Conservation (phyloP, 805 yeast genomes). For the Kodamaea hsintzibuensis region DNA sequence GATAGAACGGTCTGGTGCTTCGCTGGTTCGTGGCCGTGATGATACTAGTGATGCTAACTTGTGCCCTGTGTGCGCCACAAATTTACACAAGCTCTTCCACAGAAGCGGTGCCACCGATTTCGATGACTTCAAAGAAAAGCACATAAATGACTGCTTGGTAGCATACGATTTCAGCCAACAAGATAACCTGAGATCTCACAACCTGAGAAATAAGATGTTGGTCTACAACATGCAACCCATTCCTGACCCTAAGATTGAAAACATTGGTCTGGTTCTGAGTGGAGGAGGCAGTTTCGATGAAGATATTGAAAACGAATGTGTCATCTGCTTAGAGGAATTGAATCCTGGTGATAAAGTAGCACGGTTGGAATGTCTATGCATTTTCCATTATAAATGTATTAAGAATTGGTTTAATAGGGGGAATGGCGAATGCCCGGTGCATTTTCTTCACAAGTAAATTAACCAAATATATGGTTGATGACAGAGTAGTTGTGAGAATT, state of each 20-base stretch:
- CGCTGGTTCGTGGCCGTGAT: slow-evolving; percentile 16
- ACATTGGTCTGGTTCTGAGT: slow-evolving; percentile 15
- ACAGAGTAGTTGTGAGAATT: background rate
- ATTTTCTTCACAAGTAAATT: slow-evolving; percentile 41
- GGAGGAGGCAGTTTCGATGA: slow-evolving; percentile 23
- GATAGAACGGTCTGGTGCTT: slow-evolving; percentile 7
- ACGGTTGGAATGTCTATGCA: slow-evolving; percentile 89
- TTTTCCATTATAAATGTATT: slow-evolving; percentile 89
- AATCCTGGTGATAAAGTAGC: slow-evolving; percentile 87
- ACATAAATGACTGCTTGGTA: slow-evolving; percentile 72
- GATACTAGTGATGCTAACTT: slow-evolving; percentile 32
- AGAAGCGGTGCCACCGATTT: slow-evolving; percentile 22
- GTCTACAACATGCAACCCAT: slow-evolving; percentile 64
- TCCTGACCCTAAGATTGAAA: slow-evolving; percentile 39
- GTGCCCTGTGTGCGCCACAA: slow-evolving; percentile 43
- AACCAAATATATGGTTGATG: background rate
- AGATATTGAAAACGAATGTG: slow-evolving; percentile 71
- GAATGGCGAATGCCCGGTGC: slow-evolving; percentile 85
- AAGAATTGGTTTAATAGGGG: slow-evolving; percentile 91
- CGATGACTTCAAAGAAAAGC: slow-evolving; percentile 54
- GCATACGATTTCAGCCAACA: slow-evolving; percentile 62
- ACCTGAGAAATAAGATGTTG: slow-evolving; percentile 74
- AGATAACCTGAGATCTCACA: slow-evolving; percentile 50
- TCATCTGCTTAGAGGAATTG: slow-evolving; percentile 89
- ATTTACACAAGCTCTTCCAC: slow-evolving; percentile 26